Base-by-base conservation (phyloP, 352 stramenopile species). In the Globisporangium iwayamae region DNA sequence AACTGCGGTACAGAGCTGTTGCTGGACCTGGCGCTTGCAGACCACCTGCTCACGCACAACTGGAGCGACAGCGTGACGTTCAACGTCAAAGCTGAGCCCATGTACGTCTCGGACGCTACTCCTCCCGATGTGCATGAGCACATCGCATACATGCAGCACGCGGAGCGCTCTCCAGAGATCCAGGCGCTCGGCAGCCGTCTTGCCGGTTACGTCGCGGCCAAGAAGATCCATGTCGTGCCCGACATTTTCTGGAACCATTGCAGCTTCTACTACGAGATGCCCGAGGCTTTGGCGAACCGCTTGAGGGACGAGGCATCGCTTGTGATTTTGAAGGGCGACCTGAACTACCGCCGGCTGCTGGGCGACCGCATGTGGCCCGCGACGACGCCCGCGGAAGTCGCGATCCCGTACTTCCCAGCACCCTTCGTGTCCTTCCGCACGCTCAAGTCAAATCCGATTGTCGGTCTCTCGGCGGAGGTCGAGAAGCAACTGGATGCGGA, bases 301-400 rank as follows among this genome's bases (percentile, higher is more conserved):
- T 38, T 91, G 2, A 41, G 50, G 1, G 39, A 13, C 0, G 71
- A 84, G 14, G 72, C 77, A 20, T 75, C 91, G 53, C 78, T 99
- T 25, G 90, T 97, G 48, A 97, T 99, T 75, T 77, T 98, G 11
- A 99, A 99, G 75, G 96, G 97, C 22, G 97, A 99, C 71, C 89
- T 97, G 46, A 99, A 99, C 70, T 99, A 99, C 75, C 83, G 96
- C n/a, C 86, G 96, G 10, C 65, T 99, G 18, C 71, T 98, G 2
- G 94, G 95, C 5, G 97, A 99, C 70, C 82, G 93, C 32, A 69
- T 91, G 62, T 99, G 95, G 94, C 78, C 81, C 2, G 78, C 89
- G 22, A 81, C 84, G 16, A 94, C 80, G 6, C 82, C 85, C 1
- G 90, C 98, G 53, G 63, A 86, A 18, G 73, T 96, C 41, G 90